A percentile compares a stretch with the other conserved stretches of the same genome.
These are phyloP conservation scores for Phytomonas sp. DNA, from an alignment of 208 protist genomes.

Conservation along the genomic window DNA sequence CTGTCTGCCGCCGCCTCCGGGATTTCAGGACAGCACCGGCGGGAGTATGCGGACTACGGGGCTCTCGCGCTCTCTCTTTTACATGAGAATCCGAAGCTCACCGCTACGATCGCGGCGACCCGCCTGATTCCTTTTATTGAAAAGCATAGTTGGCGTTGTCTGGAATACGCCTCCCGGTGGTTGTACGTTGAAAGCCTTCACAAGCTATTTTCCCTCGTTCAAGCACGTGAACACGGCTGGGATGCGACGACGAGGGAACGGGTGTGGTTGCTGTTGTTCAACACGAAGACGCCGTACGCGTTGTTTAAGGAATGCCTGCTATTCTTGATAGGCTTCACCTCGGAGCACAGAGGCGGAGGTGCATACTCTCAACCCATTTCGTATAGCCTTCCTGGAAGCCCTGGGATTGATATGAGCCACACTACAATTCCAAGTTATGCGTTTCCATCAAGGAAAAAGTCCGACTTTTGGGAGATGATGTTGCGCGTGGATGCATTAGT, in stretches of 20 bases:
- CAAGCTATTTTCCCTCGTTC: slow-evolving; percentile 17
- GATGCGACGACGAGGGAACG: not conserved
- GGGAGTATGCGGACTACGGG: slow-evolving; percentile 41
- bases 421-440: not conserved
- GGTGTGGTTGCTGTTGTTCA: slow-evolving; percentile 20
- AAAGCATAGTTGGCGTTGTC: slow-evolving; percentile 32
- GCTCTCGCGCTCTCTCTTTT: slow-evolving; percentile 43
- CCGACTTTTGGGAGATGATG: slow-evolving; percentile 19
- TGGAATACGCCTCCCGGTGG: slow-evolving; percentile 39
- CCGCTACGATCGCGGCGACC: slow-evolving; percentile 27
- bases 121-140: slow-evolving; percentile 49
- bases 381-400: not conserved
- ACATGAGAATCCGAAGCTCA: slow-evolving; percentile 24
- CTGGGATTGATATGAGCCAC: not conserved
- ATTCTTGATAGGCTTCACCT: slow-evolving; percentile 14
- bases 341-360: not conserved
- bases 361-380: not conserved
- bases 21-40: slow-evolving; percentile 25
- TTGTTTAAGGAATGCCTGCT: slow-evolving; percentile 42
- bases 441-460: slow-evolving; percentile 2
- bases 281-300: slow-evolving; percentile 18
- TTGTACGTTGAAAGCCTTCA: slow-evolving; percentile 51
- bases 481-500: slow-evolving; percentile 21
- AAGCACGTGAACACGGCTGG: slow-evolving; percentile 5
- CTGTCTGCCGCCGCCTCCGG: slow-evolving; percentile 26